These are phyloP conservation scores for Falciphora oryzae DNA, from an alignment of 2,329 filamentous ascomycete genomes.

Conservation along the genomic window DNA sequence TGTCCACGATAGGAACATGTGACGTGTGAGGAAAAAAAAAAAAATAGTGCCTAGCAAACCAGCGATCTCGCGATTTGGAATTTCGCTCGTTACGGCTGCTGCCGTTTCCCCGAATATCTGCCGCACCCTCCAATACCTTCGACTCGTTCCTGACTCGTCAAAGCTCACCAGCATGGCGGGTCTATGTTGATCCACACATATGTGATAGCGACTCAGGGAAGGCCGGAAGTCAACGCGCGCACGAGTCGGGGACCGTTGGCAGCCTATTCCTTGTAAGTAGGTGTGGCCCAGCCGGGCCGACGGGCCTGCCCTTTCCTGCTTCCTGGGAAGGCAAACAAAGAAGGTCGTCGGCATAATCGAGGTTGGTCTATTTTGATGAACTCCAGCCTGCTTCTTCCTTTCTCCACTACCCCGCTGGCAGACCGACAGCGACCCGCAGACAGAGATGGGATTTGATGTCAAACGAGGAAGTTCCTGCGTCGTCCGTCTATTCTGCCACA, in stretches of 20 bases:
- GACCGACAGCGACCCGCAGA: too few species aligned
- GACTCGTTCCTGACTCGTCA: neutral
- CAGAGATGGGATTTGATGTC: too few species aligned
- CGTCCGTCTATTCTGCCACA: too few species aligned
- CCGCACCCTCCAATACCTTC: neutral
- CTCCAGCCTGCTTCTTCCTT: too few species aligned
- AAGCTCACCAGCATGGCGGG: neutral
- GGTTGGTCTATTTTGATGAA: neutral
- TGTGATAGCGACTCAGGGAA: neutral
- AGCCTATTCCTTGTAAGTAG: too few species aligned
- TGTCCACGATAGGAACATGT: neutral
- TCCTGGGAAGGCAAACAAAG: neutral
- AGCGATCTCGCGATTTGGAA: neutral
- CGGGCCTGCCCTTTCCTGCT: too few species aligned
- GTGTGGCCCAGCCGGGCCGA: too few species aligned
- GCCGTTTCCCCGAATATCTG: neutral
- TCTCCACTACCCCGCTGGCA: too few species aligned
- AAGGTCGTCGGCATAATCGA: neutral
- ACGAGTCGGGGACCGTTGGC: neutral
- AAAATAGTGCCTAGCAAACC: neutral
- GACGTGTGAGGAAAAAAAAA: neutral
- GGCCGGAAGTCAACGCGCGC: neutral
- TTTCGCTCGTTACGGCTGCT: neutral
- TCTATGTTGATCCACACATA: too few species aligned
- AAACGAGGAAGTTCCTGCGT: too few species aligned